These are phyloP conservation scores for Cryptococcus maquisensis DNA, from an alignment of 1,284 basidiomycete species.

Conservation along the genomic window DNA sequence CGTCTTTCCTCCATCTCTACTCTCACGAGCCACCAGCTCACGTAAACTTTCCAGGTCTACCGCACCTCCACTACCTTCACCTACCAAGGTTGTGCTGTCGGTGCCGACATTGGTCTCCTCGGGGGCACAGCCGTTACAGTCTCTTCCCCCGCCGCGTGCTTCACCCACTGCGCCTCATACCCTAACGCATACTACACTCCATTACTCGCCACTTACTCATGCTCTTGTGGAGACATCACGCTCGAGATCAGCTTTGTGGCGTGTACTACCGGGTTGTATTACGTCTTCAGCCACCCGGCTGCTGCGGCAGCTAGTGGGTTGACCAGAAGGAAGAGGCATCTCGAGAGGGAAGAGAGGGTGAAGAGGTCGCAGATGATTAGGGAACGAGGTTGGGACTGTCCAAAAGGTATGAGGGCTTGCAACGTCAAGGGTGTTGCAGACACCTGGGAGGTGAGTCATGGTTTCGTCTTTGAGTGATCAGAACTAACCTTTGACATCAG, in stretches of 20 bases:
- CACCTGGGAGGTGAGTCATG: conserved; percentile 11
- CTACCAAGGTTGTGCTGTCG: conserved; percentile 2
- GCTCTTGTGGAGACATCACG: conserved; percentile 9
- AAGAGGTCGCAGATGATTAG: neutral
- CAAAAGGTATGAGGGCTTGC: conserved; percentile 9
- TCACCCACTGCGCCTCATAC: conserved; percentile 2
- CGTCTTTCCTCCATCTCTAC: neutral
- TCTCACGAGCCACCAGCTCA: neutral
- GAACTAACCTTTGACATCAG: neutral
- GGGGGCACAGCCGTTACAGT: conserved; percentile 1
- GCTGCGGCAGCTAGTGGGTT: conserved; percentile 6
- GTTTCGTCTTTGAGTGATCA: neutral
- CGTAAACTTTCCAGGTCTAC: neutral
- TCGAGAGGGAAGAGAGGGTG: neutral
- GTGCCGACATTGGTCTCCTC: neutral
- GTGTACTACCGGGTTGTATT: conserved; percentile 8
- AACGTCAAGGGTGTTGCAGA: conserved; percentile 6
- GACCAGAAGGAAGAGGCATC: conserved; percentile 2
- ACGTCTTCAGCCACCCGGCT: conserved; percentile 5
- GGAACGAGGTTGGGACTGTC: conserved; percentile 10
- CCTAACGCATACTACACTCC: conserved; percentile 5
- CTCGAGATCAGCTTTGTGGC: neutral
- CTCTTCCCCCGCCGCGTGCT: conserved; percentile 7
- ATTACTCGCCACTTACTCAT: conserved; percentile 4
- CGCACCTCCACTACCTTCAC: conserved; percentile 5